Conservation (phyloP, 805 yeast species). For the Candida saitoana region DNA sequence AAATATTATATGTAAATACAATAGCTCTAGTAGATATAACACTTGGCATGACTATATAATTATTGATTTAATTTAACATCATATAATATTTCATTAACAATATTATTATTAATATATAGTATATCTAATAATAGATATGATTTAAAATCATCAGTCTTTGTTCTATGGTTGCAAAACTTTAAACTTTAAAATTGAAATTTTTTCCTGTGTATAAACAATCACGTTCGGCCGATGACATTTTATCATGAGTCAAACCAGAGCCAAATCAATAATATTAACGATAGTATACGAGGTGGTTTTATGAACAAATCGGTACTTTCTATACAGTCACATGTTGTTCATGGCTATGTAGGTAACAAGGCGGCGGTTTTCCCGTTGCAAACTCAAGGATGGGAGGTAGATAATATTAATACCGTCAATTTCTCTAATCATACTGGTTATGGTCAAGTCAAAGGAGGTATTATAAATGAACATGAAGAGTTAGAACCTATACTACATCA, state of each 20-base stretch:
- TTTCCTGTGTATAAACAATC: neutral
- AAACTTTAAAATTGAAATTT: too few species aligned
- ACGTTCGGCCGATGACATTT: too few species aligned
- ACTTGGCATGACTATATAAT: too few species aligned
- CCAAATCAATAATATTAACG: too few species aligned
- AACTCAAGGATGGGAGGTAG: constrained; percentile 87
- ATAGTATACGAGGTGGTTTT: neutral
- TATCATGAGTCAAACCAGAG: neutral
- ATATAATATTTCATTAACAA: too few species aligned
- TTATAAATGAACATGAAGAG: constrained; percentile 37
- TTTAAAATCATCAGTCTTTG: too few species aligned
- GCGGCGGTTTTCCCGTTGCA: constrained; percentile 91
- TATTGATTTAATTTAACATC: too few species aligned
- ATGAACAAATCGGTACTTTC: constrained; percentile 18
- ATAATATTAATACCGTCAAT: constrained; percentile 81
- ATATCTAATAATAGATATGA: too few species aligned
- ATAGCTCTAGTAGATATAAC: too few species aligned
- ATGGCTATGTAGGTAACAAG: constrained; percentile 91
- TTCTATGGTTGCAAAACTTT: too few species aligned
- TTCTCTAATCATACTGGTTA: constrained; percentile 93
- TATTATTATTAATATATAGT: too few species aligned
- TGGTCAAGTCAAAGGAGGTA: constrained; percentile 59
- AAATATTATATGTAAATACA: too few species aligned
- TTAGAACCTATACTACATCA: constrained; percentile 54
- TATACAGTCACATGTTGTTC: constrained; percentile 87